Base-by-base conservation (phyloP, 176 grass and related monocot species). In the Rhynchospora tenuis region DNA sequence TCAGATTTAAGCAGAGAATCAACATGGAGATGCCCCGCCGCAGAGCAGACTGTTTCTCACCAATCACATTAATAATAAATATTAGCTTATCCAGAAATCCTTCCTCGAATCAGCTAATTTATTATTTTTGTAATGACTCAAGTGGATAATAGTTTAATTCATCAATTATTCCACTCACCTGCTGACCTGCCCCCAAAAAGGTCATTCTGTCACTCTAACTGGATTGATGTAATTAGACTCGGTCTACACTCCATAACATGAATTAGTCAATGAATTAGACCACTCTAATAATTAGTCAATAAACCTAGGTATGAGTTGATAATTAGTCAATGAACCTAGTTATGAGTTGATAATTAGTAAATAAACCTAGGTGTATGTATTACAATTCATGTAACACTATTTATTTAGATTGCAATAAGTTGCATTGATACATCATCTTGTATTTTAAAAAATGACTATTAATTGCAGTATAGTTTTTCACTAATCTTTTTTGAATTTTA, bases 1-100 rank as follows among this genome's bases (percentile, higher is more conserved):
- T 1, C 70, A 48, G 45, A 47, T 48, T 73, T 73, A 48, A 73
- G 6, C 2, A 54, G 23, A 75, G 47, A 52, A 75, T 54, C 45
- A 75, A 75, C 46, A 52, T 52, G 71, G 71, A 54, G 11, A 52
- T 74, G 23, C 12, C 9, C 46, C 15, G 22, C 46, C 17, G 11
- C 72, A 28, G 8, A 13, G 20, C 47, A 46, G 23, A 76, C 24
- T 55, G 22, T 76, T 38, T 52, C 72, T 76, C 23, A 51, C 71
- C 45, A 28, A 74, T 74, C 71, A 74, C 71, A 74, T 52, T 74
- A 51, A 52, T 51, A 74, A 74, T 61, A 2, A 61, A 61, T 24
- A 22, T 61, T 31, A 43, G 9, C 29, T 9, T 67, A 67, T 67
- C 64, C 64, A 67, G 29, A 67, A 38, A 65, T 65, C 63, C 27